Percentiles rank a stretch among this genome's conserved stretches.
Conservation (phyloP, 192 early-diverging fungal species). For the Coemansia sp. region DNA sequence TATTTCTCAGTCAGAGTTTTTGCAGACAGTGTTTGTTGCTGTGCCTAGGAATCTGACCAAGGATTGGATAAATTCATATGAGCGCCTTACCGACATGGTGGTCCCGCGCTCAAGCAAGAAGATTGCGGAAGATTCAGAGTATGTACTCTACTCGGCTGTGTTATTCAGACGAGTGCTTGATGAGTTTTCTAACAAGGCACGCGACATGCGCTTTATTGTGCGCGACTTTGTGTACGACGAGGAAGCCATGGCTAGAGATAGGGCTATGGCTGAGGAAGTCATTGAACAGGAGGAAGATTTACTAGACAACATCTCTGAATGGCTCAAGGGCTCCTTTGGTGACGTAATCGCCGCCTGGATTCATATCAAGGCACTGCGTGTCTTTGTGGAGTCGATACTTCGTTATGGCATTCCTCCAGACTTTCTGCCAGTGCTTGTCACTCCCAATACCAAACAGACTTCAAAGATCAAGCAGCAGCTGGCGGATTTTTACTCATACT, state of each 20-base stretch:
- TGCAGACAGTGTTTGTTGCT: conserved; percentile 90
- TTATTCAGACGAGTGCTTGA: conserved; percentile 86
- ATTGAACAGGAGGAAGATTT: conserved; percentile 79
- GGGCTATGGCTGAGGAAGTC: conserved; percentile 65
- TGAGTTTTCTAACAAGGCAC: conserved; percentile 86
- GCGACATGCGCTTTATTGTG: conserved; percentile 90
- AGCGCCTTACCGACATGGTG: conserved; percentile 89
- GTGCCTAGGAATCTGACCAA: conserved; percentile 82
- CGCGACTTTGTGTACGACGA: conserved; percentile 95
- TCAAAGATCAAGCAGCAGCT: conserved; percentile 76
- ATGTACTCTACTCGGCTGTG: conserved; percentile 85
- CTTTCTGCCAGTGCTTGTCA: conserved; percentile 75
- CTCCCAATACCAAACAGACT: conserved; percentile 79
- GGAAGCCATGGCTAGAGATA: conserved; percentile 68
- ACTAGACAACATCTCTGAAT: conserved; percentile 71
- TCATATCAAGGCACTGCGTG: conserved; percentile 90
- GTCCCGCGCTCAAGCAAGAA: conserved; percentile 91
- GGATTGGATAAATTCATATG: conserved; percentile 87
- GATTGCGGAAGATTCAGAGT: conserved; percentile 96
- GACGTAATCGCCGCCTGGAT: conserved; percentile 92
- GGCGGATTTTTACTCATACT: conserved; percentile 75
- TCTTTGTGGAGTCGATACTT: conserved; percentile 95
- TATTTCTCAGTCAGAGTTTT: conserved; percentile 89
- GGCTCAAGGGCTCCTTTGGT: conserved; percentile 92
- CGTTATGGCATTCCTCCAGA: conserved; percentile 98